Base-by-base conservation (phyloP, 1,284 basidiomycete genomes). In the Inonotus obliquus region DNA sequence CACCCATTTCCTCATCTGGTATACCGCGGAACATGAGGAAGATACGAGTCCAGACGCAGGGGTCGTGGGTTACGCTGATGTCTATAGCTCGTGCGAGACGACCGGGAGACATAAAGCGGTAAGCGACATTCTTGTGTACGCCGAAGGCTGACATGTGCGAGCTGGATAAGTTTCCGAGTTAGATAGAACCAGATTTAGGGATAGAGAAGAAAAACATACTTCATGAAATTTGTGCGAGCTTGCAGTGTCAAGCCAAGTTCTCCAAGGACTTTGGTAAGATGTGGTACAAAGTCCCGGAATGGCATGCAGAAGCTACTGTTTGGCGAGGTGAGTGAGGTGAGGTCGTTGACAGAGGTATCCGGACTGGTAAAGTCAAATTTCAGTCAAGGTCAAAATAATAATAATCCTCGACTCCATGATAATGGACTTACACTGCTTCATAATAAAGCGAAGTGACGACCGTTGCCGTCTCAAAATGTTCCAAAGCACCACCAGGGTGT, bases 1-100 rank as follows among this genome's bases (percentile, higher is more conserved):
- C 71, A 23, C 80, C 80, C 63, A 89, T 75, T 63, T 92, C 90
- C 59, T 92, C 90, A 65, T 92, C 90, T n/a, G 79, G 79, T 25
- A 92, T 73, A 0, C 90, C 91, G 35, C 89, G 85, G 75, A 85
- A 92, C 72, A 92, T 89, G 59, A 92, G 79, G 77, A 92, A 92
- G 27, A 92, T 74, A 23, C 90, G 84, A n/a, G 87, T 92, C 72
- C 91, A 92, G 63, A 88, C 77, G 69, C 89, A 91, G 27, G 86
- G 83, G 59, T 91, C 87, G 14, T 82, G 79, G 0, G 87, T 87
- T n/a, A 92, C 84, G 1, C 85, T 84, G 65, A 92, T 89, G 69
- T 92, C 90, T 63, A 92, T 83, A n/a, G 90, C 90, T 0, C 88
- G 83, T 7, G 89, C 88, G 54, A 92, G 87, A 66, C 83, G 86